These are phyloP conservation scores for Populus ilicifolia DNA, from an alignment of 345 rosid species.

Conservation along the genomic window DNA sequence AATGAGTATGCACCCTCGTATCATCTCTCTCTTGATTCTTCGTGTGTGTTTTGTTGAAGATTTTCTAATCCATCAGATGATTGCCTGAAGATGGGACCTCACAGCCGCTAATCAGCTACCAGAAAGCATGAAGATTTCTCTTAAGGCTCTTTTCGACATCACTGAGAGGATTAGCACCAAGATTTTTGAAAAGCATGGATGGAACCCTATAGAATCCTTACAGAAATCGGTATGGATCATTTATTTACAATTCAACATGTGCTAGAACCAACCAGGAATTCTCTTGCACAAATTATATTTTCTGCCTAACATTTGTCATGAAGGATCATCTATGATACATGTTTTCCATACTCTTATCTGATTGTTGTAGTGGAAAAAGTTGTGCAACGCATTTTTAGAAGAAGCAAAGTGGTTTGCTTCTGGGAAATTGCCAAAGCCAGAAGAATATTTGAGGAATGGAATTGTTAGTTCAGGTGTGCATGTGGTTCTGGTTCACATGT, in stretches of 20 bases:
- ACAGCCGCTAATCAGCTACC: slow-evolving; percentile 28
- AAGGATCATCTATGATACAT: too few relatives aligned
- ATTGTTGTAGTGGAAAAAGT: slow-evolving; percentile 41
- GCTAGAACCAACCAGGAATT: too few relatives aligned
- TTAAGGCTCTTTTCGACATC: slow-evolving; percentile 39
- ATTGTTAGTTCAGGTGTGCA: slow-evolving; percentile 50
- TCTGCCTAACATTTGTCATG: neutral
- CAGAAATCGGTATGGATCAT: slow-evolving; percentile 34
- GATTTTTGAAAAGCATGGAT: slow-evolving; percentile 28
- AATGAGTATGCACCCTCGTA: slow-evolving; percentile 24
- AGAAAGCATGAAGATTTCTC: slow-evolving; percentile 38
- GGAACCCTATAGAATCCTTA: slow-evolving; percentile 37
- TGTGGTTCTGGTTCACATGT: slow-evolving; percentile 40
- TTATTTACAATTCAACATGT: too few relatives aligned
- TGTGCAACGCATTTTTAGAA: slow-evolving; percentile 49
- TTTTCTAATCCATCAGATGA: too few relatives aligned
- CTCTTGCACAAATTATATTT: too few relatives aligned
- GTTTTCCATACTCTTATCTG: neutral
- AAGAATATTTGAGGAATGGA: slow-evolving; percentile 56
- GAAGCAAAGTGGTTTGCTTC: slow-evolving; percentile 56
- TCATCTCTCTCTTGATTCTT: too few relatives aligned
- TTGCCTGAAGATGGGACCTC: slow-evolving; percentile 40
- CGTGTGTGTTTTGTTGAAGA: too few relatives aligned
- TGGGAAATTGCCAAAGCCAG: slow-evolving; percentile 25
- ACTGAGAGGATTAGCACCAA: slow-evolving; percentile 40